Evolutionary conservation across 129 eudicot genomes (phyloP).

Genomic region (Flaveria brownii): DNA sequence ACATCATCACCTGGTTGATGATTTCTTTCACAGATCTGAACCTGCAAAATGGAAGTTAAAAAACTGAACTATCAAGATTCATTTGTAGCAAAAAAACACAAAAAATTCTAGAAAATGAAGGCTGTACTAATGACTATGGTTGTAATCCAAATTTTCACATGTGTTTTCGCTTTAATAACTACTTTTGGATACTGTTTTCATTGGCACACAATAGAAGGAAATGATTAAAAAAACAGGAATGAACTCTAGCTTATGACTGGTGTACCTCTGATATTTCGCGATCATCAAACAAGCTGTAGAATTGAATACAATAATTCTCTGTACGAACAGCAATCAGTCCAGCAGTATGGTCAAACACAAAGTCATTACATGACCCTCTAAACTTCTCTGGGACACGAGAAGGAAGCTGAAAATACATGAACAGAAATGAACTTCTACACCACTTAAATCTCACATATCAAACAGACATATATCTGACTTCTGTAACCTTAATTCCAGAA

Average conservation of each 20-base stretch:
- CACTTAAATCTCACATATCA: not conserved
- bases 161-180: not conserved
- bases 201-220: not conserved
- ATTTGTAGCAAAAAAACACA: constrained; percentile 6
- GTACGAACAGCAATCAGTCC: constrained; percentile 75
- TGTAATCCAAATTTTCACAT: not conserved
- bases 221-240: not conserved
- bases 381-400: constrained; percentile 47
- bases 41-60: constrained; percentile 49
- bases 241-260: not conserved
- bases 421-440: constrained; percentile 10
- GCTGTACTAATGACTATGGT: not conserved
- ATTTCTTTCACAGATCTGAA: constrained; percentile 91
- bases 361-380: constrained; percentile 45
- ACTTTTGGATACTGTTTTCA: constrained; percentile 3
- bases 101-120: not conserved
- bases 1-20: constrained; percentile 90
- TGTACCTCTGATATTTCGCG: constrained; percentile 88
- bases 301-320: constrained; percentile 77
- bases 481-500: constrained; percentile 81
- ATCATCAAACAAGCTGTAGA: constrained; percentile 80
- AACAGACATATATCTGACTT: constrained; percentile 19
- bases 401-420: constrained; percentile 65
- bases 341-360: constrained; percentile 54
- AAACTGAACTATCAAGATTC: constrained; percentile 16